Base-by-base conservation (phyloP, 1,284 basidiomycete genomes). In the Phylloporus sp. region DNA sequence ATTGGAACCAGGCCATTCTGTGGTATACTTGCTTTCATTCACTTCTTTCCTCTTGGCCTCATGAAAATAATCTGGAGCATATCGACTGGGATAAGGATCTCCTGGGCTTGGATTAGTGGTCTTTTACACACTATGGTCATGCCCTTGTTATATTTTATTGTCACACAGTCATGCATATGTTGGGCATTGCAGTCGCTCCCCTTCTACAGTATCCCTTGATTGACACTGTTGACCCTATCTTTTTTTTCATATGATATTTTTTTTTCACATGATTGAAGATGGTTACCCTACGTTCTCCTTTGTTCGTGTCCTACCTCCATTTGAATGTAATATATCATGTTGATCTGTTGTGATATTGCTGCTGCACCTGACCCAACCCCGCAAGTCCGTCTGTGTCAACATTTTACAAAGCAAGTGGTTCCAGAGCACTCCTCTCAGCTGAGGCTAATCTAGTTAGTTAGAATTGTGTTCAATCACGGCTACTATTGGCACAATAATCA, bases 61-160 rank as follows among this genome's bases (percentile, higher is more conserved):
- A 20, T 2, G 32, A 60, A 22, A 44, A 37, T 13, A 57, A 67
- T 18, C 0, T 39, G 2, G 54, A 28, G 12, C 3, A 29, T 6
- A 67, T 66, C 2, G 29, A 66, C 1, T 66, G 65, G 61, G 18
- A 55, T 2, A 40, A 54, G 13, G 55, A 66, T 32, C 39, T 59
- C 6, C 32, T 11, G 4, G 24, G n/a, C 11, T 34, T 52, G 50
- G n/a, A 34, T 34, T 10, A 7, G 28, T 59, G 58, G 58, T 2
- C 11, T 11, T 52, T 59, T 2, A 28, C 24, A 17, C 32, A 31
- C 5, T 64, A 65, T 44, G 26, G n/a, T 28, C 31, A 7, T 49
- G 17, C 8, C 8, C 54, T 65, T 4, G 57, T 60, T 2, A 20
- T 60, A 26, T 65, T 60, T 11, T 65, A 65, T 44, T 28, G 46